Evolutionary conservation across 169 alveolate genomes (phyloP), one percentile per base, ranked within the genome.

Genomic region (Eimeria tenella): DNA sequence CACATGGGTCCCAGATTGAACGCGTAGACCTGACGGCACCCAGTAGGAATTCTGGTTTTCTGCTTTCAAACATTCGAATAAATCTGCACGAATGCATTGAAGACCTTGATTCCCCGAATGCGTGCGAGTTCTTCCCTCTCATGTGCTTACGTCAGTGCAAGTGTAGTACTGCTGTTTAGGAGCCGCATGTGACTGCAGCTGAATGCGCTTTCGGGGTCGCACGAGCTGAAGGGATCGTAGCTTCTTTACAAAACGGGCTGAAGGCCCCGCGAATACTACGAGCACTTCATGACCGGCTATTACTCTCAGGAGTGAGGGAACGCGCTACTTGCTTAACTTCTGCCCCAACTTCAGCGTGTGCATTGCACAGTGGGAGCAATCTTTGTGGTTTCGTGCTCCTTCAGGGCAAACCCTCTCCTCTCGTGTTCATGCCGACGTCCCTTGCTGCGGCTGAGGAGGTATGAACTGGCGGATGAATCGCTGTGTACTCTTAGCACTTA

Each of bases 221-320:
- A 42, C 74, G 77, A 15, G 60, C 93, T 4, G 93, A 19, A 6
- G 95, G 95, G 49, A 25, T 52, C 49, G 95, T 83, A 7, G 90
- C 93, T 53, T 70, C 91, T 25, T 21, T 93, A 86, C 95, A 93
- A 73, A 93, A 93, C 56, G 95, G 95, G 21, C 75, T 93, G 17
- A 83, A 86, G 25, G 71, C 93, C 68, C 93, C 90, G 21, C 91
- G 93, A 10, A 25, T 84, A 68, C 71, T 93, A 19, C 71, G 90
- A 15, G 25, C 92, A 42, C 49, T 84, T 42, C 92, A 84, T 84
- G 92, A 84, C 62, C 92, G 92, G 79, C 92, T 53, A 79, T 65
- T 84, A 21, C 81, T n/a, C 21, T 84, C 92, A 0, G 75, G 55
- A 49, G 92, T 84, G 53, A 62, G 92, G 31, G 53, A 63, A 31